Percentiles rank a stretch among this genome's conserved stretches.
Conservation (phyloP, 768 basidiomycete genomes). For the Suillus clintonianus region DNA sequence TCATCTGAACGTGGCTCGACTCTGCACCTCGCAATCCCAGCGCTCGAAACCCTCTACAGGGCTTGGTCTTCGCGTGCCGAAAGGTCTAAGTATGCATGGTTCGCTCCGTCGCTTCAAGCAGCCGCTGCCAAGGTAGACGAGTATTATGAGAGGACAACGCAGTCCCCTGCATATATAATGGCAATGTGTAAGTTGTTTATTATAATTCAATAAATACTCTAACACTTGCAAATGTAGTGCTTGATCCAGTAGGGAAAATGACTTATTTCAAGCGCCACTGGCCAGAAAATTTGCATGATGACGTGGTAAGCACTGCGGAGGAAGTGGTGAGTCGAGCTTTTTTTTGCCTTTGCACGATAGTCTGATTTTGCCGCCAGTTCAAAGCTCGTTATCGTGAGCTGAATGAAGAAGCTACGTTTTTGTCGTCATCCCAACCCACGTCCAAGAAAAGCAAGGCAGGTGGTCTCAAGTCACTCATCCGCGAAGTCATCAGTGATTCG, state of each 20-base stretch:
- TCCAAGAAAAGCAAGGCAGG: constrained; percentile 5
- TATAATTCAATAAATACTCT: not conserved
- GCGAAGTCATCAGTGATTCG: constrained; percentile 9
- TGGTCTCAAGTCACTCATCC: not conserved
- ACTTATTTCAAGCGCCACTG: constrained; percentile 28
- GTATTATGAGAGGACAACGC: constrained; percentile 35
- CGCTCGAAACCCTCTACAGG: constrained; percentile 28
- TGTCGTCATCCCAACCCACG: not conserved
- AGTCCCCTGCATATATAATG: constrained; percentile 33
- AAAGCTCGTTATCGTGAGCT: constrained; percentile 8
- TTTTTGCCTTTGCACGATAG: not conserved
- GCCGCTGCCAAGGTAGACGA: constrained; percentile 32
- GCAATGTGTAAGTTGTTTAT: constrained; percentile 30
- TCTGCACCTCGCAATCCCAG: constrained; percentile 29
- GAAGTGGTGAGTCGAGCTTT: constrained; percentile 13
- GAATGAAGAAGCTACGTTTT: not conserved
- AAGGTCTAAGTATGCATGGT: constrained; percentile 17
- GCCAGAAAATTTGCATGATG: constrained; percentile 15
- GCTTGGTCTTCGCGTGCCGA: constrained; percentile 20
- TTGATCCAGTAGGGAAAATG: constrained; percentile 25
- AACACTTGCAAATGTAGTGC: constrained; percentile 12
- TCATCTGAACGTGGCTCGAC: constrained; percentile 26
- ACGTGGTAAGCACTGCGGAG: constrained; percentile 15
- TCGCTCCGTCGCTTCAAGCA: constrained; percentile 24
- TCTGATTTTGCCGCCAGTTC: constrained; percentile 13